Evolutionary conservation across 2,329 filamentous ascomycete species (phyloP), one percentile per base, ranked within the genome.

Genomic region (Huntiella bhutanensis): DNA sequence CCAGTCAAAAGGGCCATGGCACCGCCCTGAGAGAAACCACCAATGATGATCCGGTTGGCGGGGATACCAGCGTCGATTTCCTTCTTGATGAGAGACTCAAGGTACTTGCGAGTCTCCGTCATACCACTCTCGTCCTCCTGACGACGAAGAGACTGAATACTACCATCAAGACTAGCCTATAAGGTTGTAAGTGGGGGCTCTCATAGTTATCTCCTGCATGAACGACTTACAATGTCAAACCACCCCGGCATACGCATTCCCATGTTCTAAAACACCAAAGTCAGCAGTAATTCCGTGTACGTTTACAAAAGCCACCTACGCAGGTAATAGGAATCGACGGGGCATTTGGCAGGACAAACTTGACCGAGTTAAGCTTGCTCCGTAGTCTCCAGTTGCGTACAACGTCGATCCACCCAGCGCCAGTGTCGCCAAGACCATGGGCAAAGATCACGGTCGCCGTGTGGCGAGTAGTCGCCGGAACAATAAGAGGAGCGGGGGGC

Each of bases 381-480:
- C 82, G 73, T 33, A 79, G 71, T 47, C 85, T 77, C 80, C 82
- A 95, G 62, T 88, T 85, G 66, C 93, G 80, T 32, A 91, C 85
- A 15, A 91, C 73, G 48, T 75, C 77, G 39, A 81, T 72, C 87
- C 83, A 88, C 54, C 82, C 82, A 53, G 74, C 68, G 38, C 81
- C 82, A 28, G 70, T 80, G 59, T 96, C 91, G 52, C 91, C 91
- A 35, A 98, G 69, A 11, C 91, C 91, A 61, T 98, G 91, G 45
- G 83, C 72, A 63, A 95, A 86, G 56, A 98, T 96, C 56, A 96
- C 81, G 3, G 88, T 95, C 17, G 86, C 86, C 34, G 91, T 95
- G 64, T 96, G 91, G 58, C 75, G 76, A 58, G 75, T 82, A 33
- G 82, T 66, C 36, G 87, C 83, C 22, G 84, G 83, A 50, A 93